Percentiles rank a stretch among this genome's conserved stretches.
Conservation (phyloP, 2,329 filamentous ascomycete genomes). For the Chaetoscypha palmicola region DNA sequence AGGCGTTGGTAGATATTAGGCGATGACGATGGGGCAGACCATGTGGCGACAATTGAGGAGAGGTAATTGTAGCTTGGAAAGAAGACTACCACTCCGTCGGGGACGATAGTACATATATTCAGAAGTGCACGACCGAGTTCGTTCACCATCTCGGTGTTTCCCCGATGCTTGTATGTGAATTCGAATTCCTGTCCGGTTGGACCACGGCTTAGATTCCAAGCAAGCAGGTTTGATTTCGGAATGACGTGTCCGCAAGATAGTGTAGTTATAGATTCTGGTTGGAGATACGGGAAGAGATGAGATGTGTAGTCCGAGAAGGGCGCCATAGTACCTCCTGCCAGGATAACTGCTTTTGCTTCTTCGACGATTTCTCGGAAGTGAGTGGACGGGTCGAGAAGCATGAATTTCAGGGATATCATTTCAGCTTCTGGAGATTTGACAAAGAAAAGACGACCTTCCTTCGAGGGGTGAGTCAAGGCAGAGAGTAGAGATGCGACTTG, state of each 20-base stretch:
- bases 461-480: constrained; percentile 78
- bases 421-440: constrained; percentile 36
- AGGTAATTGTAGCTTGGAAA: constrained; percentile 94
- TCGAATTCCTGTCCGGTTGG: constrained; percentile 56
- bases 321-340: constrained; percentile 96
- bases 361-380: constrained; percentile 85
- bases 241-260: constrained; percentile 95
- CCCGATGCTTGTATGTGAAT: constrained; percentile 78
- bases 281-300: constrained; percentile 75
- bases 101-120: constrained; percentile 65
- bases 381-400: constrained; percentile 83
- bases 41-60: constrained; percentile 59
- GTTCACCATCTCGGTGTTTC: constrained; percentile 52
- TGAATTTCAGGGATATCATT: constrained; percentile 66
- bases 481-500: constrained; percentile 65
- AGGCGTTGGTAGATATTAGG: constrained; percentile 54
- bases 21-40: constrained; percentile 40
- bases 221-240: constrained; percentile 71
- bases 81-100: constrained; percentile 88
- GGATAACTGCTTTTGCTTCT: constrained; percentile 75
- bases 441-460: constrained; percentile 60
- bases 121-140: constrained; percentile 70
- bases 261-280: constrained; percentile 58
- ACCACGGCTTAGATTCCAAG: constrained; percentile 57
- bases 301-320: constrained; percentile 86